phyloP scores from a whole-genome alignment of 192 early-diverging fungal genomes.

The Spinellus fusiger region DNA sequence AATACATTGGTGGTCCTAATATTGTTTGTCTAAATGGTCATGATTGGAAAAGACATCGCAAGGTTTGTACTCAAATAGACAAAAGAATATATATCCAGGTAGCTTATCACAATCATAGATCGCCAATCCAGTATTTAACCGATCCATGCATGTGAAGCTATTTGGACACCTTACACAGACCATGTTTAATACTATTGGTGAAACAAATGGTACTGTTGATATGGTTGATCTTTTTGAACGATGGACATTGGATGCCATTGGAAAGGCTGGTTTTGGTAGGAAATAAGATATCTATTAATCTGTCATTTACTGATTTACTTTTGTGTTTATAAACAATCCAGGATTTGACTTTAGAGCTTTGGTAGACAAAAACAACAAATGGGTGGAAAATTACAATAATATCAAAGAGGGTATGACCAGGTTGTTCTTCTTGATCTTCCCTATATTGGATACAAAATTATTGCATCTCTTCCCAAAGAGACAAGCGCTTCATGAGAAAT shows the following conservation, averaged over 20 bases:
- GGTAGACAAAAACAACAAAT: conserved; percentile 30
- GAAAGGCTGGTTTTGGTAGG: conserved; percentile 28
- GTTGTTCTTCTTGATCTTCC: conserved; percentile 45
- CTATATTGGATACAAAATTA: conserved; percentile 38
- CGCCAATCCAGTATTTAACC: conserved; percentile 25
- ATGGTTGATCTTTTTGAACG: conserved; percentile 14
- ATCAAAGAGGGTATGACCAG: conserved; percentile 39
- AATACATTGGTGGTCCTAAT: conserved; percentile 12
- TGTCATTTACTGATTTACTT: not conserved
- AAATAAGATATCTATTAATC: no score
- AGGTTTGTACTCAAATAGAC: conserved; percentile 12
- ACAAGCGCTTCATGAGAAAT: not conserved
- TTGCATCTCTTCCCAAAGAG: not conserved
- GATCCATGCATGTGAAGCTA: conserved; percentile 20
- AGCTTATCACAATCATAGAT: not conserved
- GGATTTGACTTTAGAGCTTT: conserved; percentile 49
- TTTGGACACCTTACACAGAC: conserved; percentile 14
- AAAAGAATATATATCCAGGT: not conserved
- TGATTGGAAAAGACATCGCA: conserved; percentile 25
- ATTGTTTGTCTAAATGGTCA: conserved; percentile 16
- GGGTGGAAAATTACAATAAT: conserved; percentile 38
- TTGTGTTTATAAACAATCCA: not conserved
- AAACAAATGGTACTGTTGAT: not conserved
- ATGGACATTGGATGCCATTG: conserved; percentile 27
- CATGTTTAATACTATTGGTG: conserved; percentile 13